Evolutionary conservation across 352 stramenopile species (phyloP), one percentile per base, ranked within the genome.

Genomic region (Pythium brassicae): DNA sequence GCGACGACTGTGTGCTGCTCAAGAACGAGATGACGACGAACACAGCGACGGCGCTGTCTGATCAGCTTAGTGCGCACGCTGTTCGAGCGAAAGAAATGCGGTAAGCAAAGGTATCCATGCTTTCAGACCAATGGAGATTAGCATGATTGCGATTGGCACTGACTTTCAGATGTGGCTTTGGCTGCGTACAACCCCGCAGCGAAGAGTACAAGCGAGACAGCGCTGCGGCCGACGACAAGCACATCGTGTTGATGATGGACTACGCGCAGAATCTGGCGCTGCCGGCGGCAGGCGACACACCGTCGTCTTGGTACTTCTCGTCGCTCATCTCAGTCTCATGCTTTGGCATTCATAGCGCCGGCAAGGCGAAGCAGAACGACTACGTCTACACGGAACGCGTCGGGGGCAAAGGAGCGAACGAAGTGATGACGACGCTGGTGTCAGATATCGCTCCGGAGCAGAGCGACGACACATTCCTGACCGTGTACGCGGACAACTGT

Each of bases 221-320:
- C 2, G 19, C 5, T 0, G 22, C 3, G 14, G 29, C 53, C 4
- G 23, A 5, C 19, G 39, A 19, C 9, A 17, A 29, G 9, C 37
- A 39, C 32, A 26, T 55, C 25, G 50, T 63, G 0, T 23, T 63
- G 22, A 54, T 50, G 1, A 63, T 67, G 50, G 43, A 65, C 50
- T 68, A 48, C 48, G 32, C 52, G 0, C 61, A 72, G 22, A 72
- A 66, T 6, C 48, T 69, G 0, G 54, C 57, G 0, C 19, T 68
- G 0, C 50, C 49, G 0, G 44, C 35, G 10, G n/a, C 52, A 0
- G 42, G 39, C 4, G 40, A 53, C 15, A 62, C 61, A 3, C 61
- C 57, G 25, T 64, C 57, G 0, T 25, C 60, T n/a, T 69, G 61
- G 47, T 69, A 69, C 39, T 72, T 66, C 14, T 23, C 65, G 2